Percentiles rank a stretch among this genome's conserved stretches.
phyloP scores from a whole-genome alignment of 306 rosid species.

The Urtica urens region DNA sequence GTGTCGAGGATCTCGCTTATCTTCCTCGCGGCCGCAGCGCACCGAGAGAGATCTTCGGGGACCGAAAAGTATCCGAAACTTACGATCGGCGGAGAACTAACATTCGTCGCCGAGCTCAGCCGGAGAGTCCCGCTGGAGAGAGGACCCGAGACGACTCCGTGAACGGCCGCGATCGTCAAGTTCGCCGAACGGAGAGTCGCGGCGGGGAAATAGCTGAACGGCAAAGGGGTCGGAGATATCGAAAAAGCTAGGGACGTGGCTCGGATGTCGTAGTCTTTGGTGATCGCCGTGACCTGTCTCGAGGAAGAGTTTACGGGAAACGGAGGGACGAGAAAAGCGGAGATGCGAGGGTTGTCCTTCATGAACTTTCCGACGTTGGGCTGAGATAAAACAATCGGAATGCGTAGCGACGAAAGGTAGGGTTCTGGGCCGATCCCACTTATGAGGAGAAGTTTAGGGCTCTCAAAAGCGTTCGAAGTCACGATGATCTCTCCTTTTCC shows the following conservation, averaged over 20 bases:
- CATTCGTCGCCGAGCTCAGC: neutral
- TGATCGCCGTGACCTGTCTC: neutral
- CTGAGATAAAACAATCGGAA: constrained; percentile 2
- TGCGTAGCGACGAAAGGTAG: constrained; percentile 17
- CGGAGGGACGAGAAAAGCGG: neutral
- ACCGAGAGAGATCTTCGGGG: constrained; percentile 4
- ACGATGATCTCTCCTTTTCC: constrained; percentile 22
- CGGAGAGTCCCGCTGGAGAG: constrained; percentile 3
- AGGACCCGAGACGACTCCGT: neutral
- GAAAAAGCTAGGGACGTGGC: neutral
- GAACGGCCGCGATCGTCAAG: neutral
- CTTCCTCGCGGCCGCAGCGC: constrained; percentile 2
- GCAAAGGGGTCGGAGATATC: neutral
- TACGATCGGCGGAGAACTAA: neutral
- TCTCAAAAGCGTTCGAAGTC: constrained; percentile 22
- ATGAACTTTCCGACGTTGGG: constrained; percentile 16
- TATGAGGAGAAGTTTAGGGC: constrained; percentile 21
- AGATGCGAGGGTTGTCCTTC: constrained; percentile 15
- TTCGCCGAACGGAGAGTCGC: neutral
- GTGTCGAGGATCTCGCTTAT: neutral
- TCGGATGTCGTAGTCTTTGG: neutral
- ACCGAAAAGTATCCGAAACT: constrained; percentile 7
- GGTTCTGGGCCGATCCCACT: constrained; percentile 19
- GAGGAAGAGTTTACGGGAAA: neutral
- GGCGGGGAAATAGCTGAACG: neutral